These are phyloP conservation scores for Colletotrichum tofieldiae DNA, from an alignment of 2,329 filamentous ascomycete species.

Conservation along the genomic window DNA sequence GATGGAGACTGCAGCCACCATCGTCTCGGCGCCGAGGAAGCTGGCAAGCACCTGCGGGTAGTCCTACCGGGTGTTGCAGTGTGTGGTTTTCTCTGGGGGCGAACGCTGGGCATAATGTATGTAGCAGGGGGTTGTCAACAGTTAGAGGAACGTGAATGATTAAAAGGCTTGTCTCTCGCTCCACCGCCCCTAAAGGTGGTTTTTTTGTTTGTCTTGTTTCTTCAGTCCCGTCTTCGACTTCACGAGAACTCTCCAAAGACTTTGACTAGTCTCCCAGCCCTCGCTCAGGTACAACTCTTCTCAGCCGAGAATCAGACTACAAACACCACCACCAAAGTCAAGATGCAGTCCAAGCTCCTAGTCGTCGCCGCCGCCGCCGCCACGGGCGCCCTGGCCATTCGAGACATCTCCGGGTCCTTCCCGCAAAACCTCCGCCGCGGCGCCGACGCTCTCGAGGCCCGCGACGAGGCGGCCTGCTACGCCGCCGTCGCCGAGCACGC, in stretches of 20 bases:
- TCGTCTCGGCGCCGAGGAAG: neutral
- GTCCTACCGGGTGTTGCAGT: neutral
- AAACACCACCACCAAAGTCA: neutral
- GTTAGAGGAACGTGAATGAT: too few relatives aligned
- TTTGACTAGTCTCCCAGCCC: neutral
- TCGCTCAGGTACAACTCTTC: neutral
- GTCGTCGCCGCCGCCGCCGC: conserved; percentile 21
- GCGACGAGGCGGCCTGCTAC: conserved; percentile 29
- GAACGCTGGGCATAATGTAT: neutral
- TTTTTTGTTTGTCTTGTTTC: neutral
- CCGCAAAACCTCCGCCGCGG: conserved; percentile 23
- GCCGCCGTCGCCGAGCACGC: conserved; percentile 41
- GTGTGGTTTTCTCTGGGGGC: neutral
- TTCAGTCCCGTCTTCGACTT: neutral
- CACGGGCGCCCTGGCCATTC: conserved; percentile 26
- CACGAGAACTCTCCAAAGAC: neutral
- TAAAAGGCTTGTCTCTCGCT: neutral
- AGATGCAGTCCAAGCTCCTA: conserved; percentile 37
- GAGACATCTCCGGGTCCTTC: conserved; percentile 31
- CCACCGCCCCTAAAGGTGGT: neutral
- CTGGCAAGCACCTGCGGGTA: neutral
- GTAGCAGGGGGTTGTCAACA: neutral
- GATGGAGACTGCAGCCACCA: neutral
- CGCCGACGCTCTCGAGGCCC: conserved; percentile 14
- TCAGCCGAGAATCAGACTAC: too few relatives aligned